phyloP scores from a whole-genome alignment of 169 alveolate species.

The Plasmodium cynomolgi region DNA sequence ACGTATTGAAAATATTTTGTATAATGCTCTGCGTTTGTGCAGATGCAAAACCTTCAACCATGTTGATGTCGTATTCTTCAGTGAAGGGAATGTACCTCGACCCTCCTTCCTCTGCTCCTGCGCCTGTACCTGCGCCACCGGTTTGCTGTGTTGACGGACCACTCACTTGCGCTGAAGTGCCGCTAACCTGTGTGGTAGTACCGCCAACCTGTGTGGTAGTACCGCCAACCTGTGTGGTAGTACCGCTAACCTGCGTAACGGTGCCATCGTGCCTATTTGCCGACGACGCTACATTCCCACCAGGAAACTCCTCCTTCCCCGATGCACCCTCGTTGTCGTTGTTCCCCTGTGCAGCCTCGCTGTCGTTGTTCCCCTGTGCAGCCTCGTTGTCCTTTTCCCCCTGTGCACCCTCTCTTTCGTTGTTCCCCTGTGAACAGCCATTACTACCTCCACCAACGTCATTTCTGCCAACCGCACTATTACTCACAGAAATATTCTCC shows the following conservation, averaged over 20 bases:
- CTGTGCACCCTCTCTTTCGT: not conserved
- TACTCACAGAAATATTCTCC: not conserved
- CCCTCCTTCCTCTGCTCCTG: not conserved
- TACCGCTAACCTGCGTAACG: not conserved
- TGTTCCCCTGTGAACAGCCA: not conserved
- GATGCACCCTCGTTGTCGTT: not conserved
- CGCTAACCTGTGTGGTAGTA: not conserved
- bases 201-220: not conserved
- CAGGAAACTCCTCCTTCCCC: not conserved
- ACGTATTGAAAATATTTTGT: constrained; percentile 41
- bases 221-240: not conserved
- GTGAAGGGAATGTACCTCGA: not conserved
- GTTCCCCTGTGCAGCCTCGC: no score
- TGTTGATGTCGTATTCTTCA: constrained; percentile 22
- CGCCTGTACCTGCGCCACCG: not conserved
- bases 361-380: no score
- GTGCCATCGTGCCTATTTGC: not conserved
- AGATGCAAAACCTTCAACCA: constrained; percentile 11
- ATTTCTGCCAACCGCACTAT: not conserved
- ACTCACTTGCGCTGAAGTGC: not conserved
- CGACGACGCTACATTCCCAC: not conserved
- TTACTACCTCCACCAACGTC: not conserved
- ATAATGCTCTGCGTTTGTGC: constrained; percentile 25
- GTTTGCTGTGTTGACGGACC: not conserved
- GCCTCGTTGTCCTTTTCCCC: no score